phyloP scores from a whole-genome alignment of 192 early-diverging fungal genomes.

The Pecoramyces ruminantium region DNA sequence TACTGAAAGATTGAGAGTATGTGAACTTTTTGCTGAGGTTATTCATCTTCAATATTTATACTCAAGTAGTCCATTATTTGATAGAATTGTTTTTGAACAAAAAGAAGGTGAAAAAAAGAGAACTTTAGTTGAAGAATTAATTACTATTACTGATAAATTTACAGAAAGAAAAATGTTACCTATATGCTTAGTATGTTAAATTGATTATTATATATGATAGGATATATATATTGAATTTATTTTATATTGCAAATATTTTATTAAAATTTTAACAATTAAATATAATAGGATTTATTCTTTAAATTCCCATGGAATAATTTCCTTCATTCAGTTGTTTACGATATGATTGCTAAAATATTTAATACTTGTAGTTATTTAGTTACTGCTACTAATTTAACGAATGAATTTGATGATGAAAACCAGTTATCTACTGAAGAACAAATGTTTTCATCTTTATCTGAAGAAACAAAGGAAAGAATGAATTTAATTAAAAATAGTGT shows the following conservation, averaged over 20 bases:
- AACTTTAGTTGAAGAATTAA: constrained; percentile 28
- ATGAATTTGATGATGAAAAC: not conserved
- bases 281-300: constrained; percentile 66
- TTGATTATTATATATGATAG: too few species aligned
- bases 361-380: constrained; percentile 65
- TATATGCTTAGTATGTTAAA: constrained; percentile 24
- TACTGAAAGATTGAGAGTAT: constrained; percentile 87
- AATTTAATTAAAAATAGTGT: constrained; percentile 20
- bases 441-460: not conserved
- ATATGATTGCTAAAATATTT: constrained; percentile 95
- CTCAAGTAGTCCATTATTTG: constrained; percentile 36
- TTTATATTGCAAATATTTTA: too few species aligned
- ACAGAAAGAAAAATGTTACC: constrained; percentile 27
- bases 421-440: not conserved
- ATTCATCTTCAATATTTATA: constrained; percentile 63
- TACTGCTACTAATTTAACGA: constrained; percentile 7
- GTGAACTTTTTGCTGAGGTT: constrained; percentile 96
- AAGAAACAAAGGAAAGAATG: constrained; percentile 18
- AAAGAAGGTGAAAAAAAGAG: not conserved
- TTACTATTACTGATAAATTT: constrained; percentile 23
- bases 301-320: constrained; percentile 96
- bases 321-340: constrained; percentile 94
- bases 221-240: too few species aligned
- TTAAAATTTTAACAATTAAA: constrained; percentile 5
- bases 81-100: constrained; percentile 13